Percentiles rank a stretch among this genome's conserved stretches.
phyloP scores from a whole-genome alignment of 345 rosid species.

The Isatis tinctoria region DNA sequence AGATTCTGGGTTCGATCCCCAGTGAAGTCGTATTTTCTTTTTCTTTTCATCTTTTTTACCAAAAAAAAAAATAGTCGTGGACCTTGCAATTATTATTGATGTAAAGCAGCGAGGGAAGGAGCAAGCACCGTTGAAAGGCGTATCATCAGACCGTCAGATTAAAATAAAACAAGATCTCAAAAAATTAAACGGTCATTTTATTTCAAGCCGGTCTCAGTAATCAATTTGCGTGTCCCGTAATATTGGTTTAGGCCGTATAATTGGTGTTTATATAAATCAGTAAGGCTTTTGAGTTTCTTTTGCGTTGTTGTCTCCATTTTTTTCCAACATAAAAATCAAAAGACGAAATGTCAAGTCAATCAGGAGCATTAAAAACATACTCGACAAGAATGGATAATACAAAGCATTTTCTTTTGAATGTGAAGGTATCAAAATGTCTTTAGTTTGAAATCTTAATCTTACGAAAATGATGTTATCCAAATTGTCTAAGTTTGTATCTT shows the following conservation, averaged over 20 bases:
- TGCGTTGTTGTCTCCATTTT: background rate
- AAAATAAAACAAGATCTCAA: too few species aligned
- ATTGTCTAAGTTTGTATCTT: background rate
- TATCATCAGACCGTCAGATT: too few species aligned
- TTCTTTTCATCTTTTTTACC: too few species aligned
- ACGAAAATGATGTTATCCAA: background rate
- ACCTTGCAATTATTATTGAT: too few species aligned
- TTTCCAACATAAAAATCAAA: background rate
- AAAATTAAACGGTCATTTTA: background rate
- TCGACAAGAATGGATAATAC: background rate
- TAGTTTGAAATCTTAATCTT: background rate
- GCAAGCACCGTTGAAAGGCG: too few species aligned
- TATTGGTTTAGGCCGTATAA: background rate
- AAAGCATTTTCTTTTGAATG: background rate
- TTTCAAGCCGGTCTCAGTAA: background rate
- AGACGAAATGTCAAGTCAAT: background rate
- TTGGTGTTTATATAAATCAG: too few species aligned
- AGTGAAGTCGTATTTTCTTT: slow-evolving; percentile 67
- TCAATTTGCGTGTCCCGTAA: background rate
- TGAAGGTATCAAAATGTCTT: background rate
- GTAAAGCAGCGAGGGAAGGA: too few species aligned
- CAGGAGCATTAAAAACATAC: background rate
- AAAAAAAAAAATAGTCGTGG: too few species aligned
- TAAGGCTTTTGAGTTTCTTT: background rate
- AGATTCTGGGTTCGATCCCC: slow-evolving; percentile 91